These are phyloP conservation scores for Pleurostoma richardsiae DNA, from an alignment of 2,329 filamentous ascomycete genomes.

Conservation along the genomic window DNA sequence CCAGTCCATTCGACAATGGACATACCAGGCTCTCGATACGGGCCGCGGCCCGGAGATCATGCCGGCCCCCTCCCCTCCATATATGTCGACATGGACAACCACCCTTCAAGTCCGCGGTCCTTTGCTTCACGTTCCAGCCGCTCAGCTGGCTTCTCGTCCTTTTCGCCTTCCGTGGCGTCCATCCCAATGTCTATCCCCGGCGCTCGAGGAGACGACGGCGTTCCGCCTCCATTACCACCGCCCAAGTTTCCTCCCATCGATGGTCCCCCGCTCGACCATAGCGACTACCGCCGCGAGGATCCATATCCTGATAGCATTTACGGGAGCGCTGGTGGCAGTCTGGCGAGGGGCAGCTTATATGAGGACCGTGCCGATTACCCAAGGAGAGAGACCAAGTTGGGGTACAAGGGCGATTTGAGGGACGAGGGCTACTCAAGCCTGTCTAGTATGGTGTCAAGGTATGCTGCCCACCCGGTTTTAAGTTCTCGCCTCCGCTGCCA, in stretches of 20 bases:
- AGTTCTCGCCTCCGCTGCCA: background rate
- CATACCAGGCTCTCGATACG: too few species aligned
- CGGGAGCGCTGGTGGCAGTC: slow-evolving; percentile 4
- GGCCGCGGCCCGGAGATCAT: background rate
- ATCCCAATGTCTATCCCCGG: slow-evolving; percentile 37
- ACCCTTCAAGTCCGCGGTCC: background rate
- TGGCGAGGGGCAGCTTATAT: slow-evolving; percentile 17
- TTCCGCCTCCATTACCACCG: slow-evolving; percentile 41
- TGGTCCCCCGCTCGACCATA: slow-evolving; percentile 22
- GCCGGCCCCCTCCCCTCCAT: background rate
- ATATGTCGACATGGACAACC: background rate
- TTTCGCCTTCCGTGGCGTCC: slow-evolving; percentile 2
- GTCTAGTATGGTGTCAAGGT: slow-evolving; percentile 9
- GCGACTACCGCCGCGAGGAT: slow-evolving; percentile 16
- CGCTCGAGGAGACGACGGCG: slow-evolving; percentile 21
- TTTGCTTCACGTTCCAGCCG: background rate
- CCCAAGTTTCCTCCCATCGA: slow-evolving; percentile 30
- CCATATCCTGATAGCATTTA: slow-evolving; percentile 27
- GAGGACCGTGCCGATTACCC: slow-evolving; percentile 28
- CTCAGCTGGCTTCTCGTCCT: slow-evolving; percentile 3
- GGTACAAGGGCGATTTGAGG: slow-evolving; percentile 14
- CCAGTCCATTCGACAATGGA: too few species aligned
- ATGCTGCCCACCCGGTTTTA: background rate
- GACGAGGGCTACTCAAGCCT: slow-evolving; percentile 34
- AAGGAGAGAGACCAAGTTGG: slow-evolving; percentile 20